Conservation (phyloP, 306 rosid genomes). For the Cucumis sativus region DNA sequence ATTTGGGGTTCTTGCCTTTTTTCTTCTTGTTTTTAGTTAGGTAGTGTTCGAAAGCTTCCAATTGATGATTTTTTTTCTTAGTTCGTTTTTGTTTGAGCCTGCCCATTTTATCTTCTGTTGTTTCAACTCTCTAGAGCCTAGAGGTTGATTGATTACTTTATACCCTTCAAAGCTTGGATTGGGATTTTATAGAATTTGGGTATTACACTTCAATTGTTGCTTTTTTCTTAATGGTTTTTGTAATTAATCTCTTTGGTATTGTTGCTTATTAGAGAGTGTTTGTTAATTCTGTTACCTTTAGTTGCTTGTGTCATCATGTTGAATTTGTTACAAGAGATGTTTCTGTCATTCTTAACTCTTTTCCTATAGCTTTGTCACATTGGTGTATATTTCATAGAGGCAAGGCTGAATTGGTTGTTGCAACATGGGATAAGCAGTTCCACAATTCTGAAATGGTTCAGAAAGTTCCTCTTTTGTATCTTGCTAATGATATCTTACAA, state of each 20-base stretch:
- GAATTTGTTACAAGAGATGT: not conserved
- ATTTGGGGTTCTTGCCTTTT: not conserved
- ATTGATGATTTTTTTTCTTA: not conserved
- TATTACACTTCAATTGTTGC: not conserved
- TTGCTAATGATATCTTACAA: conserved; percentile 92
- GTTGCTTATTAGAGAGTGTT: not conserved
- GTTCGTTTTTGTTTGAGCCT: not conserved
- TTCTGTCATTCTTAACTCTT: conserved; percentile 28
- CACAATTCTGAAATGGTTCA: conserved; percentile 45
- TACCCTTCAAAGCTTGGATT: not conserved
- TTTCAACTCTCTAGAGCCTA: not conserved
- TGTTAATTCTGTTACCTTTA: not conserved
- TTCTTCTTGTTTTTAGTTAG: not conserved
- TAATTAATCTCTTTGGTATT: not conserved
- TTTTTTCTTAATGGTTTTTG: not conserved
- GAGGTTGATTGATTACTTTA: not conserved
- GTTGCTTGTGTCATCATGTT: not conserved
- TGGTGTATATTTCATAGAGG: conserved; percentile 93
- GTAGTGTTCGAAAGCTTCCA: not conserved
- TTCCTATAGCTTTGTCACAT: conserved; percentile 66
- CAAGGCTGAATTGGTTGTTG: conserved; percentile 77
- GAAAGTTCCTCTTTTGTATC: conserved; percentile 71
- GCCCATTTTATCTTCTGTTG: not conserved
- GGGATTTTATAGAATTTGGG: not conserved
- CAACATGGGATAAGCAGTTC: conserved; percentile 79